Conservation (phyloP, 257 asterid genomes). For the Nicotiana attenuata region DNA sequence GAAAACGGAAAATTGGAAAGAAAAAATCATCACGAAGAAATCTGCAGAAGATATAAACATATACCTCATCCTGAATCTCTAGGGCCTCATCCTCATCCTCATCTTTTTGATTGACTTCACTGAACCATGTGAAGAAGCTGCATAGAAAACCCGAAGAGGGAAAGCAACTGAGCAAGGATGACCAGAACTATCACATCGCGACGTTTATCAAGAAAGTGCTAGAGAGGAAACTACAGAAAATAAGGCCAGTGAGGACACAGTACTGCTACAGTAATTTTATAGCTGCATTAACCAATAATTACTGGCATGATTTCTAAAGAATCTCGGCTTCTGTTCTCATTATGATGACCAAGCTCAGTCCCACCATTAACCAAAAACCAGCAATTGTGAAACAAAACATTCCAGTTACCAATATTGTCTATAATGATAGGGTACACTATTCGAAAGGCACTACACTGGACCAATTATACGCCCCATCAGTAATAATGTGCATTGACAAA, state of each 20-base stretch:
- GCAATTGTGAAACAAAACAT: neutral
- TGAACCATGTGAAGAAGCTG: slow-evolving; percentile 92
- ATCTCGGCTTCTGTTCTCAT: neutral
- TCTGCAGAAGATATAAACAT: neutral
- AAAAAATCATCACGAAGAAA: neutral
- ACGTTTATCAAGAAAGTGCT: neutral
- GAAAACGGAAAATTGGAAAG: neutral
- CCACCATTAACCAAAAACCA: neutral
- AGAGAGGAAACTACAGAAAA: neutral
- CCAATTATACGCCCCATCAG: neutral
- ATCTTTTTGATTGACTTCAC: slow-evolving; percentile 48
- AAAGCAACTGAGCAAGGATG: neutral
- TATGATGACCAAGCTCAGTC: neutral
- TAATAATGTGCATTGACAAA: neutral
- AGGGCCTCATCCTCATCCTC: slow-evolving; percentile 52
- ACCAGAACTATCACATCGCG: neutral
- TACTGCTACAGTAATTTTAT: neutral
- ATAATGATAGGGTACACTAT: neutral
- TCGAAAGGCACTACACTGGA: neutral
- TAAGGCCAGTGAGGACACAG: neutral
- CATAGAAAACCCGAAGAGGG: slow-evolving; percentile 12
- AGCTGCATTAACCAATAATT: neutral
- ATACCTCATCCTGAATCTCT: slow-evolving; percentile 75
- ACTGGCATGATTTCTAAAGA: neutral
- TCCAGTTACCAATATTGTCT: neutral